phyloP scores from a whole-genome alignment of 345 rosid genomes.

The Trapa incisa region DNA sequence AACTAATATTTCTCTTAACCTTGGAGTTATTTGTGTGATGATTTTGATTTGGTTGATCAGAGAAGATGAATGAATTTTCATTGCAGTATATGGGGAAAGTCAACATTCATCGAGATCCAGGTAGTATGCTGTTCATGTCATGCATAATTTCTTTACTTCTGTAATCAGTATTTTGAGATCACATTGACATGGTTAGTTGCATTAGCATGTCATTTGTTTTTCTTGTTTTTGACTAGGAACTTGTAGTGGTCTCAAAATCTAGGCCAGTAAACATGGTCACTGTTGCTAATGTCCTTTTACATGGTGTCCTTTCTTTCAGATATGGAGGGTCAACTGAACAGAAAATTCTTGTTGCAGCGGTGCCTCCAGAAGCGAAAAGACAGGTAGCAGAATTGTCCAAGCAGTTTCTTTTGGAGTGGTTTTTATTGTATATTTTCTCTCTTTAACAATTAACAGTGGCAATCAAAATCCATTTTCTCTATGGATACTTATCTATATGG shows the following conservation, averaged over 20 bases:
- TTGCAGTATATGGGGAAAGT: conserved; percentile 24
- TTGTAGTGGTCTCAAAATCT: neutral
- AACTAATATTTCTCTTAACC: neutral
- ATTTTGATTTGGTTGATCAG: conserved; percentile 18
- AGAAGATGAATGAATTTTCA: conserved; percentile 27
- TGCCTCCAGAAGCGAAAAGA: conserved; percentile 69
- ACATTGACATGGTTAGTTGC: neutral
- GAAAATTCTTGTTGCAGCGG: conserved; percentile 59
- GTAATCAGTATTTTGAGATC: neutral
- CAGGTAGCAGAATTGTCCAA: conserved; percentile 32
- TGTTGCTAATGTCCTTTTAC: neutral
- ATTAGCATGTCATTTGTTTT: neutral
- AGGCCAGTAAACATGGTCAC: too few relatives aligned
- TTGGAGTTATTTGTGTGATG: neutral
- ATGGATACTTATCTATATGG: neutral
- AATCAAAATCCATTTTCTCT: too few relatives aligned
- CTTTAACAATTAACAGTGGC: too few relatives aligned
- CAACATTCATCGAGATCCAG: conserved; percentile 22
- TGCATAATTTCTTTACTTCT: neutral
- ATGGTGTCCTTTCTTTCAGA: conserved; percentile 24
- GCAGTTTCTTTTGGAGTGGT: neutral
- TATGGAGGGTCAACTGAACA: conserved; percentile 56
- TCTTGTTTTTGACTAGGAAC: neutral
- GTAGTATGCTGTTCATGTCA: conserved; percentile 14
- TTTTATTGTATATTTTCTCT: neutral